These are phyloP conservation scores for Alnus rubra DNA, from an alignment of 306 rosid genomes.

Conservation along the genomic window DNA sequence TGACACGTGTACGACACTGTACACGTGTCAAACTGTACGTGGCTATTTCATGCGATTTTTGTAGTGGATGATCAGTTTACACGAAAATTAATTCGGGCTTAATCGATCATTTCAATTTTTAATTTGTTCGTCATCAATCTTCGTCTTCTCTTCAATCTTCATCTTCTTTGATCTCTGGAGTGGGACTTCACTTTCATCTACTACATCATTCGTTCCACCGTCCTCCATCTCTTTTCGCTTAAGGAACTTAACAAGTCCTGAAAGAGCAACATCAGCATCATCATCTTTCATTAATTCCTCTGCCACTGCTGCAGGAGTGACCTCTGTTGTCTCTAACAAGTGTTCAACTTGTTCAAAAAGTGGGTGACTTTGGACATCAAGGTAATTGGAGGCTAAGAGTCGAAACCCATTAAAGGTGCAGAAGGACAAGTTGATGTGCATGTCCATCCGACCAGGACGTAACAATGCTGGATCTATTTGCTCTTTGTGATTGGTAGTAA, in stretches of 20 bases:
- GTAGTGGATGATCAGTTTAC: no score
- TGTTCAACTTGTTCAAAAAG: constrained; percentile 18
- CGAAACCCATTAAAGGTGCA: constrained; percentile 32
- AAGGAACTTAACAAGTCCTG: constrained; percentile 33
- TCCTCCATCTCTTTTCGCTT: constrained; percentile 23
- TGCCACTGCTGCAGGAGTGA: constrained; percentile 47
- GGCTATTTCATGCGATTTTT: no score
- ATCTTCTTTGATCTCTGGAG: no score
- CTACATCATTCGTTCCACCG: not conserved
- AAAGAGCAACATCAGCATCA: constrained; percentile 27
- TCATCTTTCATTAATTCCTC: constrained; percentile 53
- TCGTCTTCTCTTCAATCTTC: no score
- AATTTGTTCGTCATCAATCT: no score
- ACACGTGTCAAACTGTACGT: no score
- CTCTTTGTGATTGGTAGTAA: constrained; percentile 49
- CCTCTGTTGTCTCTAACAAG: constrained; percentile 23
- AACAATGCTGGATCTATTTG: constrained; percentile 44
- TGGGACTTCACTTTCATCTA: not conserved
- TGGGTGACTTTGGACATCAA: constrained; percentile 14
- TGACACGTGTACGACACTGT: no score
- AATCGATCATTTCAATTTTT: no score
- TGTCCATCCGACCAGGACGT: constrained; percentile 50
- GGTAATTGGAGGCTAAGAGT: constrained; percentile 40
- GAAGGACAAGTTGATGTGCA: constrained; percentile 51
- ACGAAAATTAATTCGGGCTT: no score